Evolutionary conservation across 306 rosid species (phyloP), one percentile per base, ranked within the genome.

Genomic region (Styphnolobium japonicum): DNA sequence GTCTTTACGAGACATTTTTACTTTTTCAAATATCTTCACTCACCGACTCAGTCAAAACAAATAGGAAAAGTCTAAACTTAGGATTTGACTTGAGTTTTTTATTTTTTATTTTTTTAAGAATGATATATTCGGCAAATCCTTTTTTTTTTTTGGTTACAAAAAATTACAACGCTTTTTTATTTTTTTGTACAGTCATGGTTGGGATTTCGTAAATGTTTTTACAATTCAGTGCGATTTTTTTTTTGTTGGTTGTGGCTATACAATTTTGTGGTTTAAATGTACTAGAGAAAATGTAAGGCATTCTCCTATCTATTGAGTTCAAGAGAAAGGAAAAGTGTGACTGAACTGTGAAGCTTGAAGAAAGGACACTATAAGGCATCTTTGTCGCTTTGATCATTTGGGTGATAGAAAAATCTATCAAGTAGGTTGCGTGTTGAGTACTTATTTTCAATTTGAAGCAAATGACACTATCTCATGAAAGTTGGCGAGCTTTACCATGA

Each of bases 401-500:
- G 18, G 64, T 16, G 14, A 37, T 23, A 46, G 65, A 75, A 75
- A 75, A 58, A 58, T 67, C 72, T 25, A 5, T 76, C 68, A 82
- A 76, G 78, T 60, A 33, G 57, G 68, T 82, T 82, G 69, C 74
- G 62, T 82, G 73, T 15, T 57, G 36, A 18, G 37, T 75, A 75
- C 85, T 81, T 79, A 46, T 27, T 62, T 63, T 63, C 58, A 62
- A 45, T 72, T 63, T 64, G 42, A 80, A 80, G 84, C 79, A 80
- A 80, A 40, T 73, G 19, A 64, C 79, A 52, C 39, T 37, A 18
- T 64, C 62, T 73, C 61, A 23, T 40, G 40, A 80, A 73, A 80
- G 68, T 40, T 80, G 15, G 31, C 10, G 1, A 80, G 39, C 75
- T 80, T 63, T 62, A 53, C 52, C 61, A 53, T 25, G 39, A 25